Evolutionary conservation across 2,329 filamentous ascomycete species (phyloP).

Genomic region (Lecanosticta acicola): DNA sequence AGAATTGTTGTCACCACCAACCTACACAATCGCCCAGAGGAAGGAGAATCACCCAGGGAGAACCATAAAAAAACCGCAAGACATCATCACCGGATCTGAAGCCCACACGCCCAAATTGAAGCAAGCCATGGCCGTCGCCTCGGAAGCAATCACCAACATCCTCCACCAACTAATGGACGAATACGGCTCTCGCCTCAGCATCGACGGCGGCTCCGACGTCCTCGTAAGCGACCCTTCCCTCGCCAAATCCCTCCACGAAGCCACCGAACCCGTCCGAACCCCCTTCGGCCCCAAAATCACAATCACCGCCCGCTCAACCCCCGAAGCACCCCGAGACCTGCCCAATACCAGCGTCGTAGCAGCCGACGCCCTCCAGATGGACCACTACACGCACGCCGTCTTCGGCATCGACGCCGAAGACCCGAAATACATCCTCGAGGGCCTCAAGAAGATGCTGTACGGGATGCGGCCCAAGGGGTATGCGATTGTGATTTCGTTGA

Average conservation of each 20-base stretch:
- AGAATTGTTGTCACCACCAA: too few species aligned
- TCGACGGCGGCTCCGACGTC: conserved; percentile 13
- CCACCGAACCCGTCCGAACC: conserved; percentile 19
- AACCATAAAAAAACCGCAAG: too few species aligned
- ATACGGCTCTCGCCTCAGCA: neutral
- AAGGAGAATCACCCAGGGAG: neutral
- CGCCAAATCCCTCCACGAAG: conserved; percentile 18
- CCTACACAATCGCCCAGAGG: too few species aligned
- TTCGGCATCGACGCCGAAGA: conserved; percentile 22
- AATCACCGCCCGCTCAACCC: conserved; percentile 18
- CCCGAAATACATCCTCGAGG: conserved; percentile 22
- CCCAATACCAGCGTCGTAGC: conserved; percentile 15
- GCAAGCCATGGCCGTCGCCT: neutral
- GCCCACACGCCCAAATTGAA: neutral
- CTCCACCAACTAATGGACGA: conserved; percentile 1
- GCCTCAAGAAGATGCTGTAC: conserved; percentile 23
- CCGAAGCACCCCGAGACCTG: conserved; percentile 5
- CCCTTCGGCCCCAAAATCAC: conserved; percentile 24
- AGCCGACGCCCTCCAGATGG: conserved; percentile 20
- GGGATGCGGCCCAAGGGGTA: conserved; percentile 25
- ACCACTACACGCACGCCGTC: conserved; percentile 25
- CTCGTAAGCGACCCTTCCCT: conserved; percentile 20
- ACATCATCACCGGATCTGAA: neutral
- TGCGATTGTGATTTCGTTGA: conserved; percentile 22
- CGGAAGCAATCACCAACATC: neutral